Conservation (phyloP, 108 stramenopile species). For the Skeletonema marinoi region DNA sequence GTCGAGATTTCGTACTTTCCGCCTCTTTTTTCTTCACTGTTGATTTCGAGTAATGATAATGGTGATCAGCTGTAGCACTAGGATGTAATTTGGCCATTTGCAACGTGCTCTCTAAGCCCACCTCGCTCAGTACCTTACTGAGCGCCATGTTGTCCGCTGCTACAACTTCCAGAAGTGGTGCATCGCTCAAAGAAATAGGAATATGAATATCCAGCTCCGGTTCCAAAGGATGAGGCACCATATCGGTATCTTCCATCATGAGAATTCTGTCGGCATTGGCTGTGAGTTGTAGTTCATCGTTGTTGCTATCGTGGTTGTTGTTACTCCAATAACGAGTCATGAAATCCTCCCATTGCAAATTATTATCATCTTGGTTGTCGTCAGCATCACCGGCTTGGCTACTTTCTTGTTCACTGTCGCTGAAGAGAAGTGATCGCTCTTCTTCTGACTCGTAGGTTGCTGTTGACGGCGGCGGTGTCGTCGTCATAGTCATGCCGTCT, state of each 20-base stretch:
- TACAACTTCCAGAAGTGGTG: not conserved
- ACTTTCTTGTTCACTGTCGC: conserved; percentile 5
- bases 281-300: not conserved
- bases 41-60: not conserved
- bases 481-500: too few species aligned
- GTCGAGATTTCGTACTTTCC: not conserved
- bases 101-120: not conserved
- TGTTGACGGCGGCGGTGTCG: too few species aligned
- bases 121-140: not conserved
- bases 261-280: conserved; percentile 11
- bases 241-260: conserved; percentile 29
- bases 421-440: too few species aligned
- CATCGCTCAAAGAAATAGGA: not conserved
- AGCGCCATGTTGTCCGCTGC: conserved; percentile 25
- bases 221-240: conserved; percentile 30
- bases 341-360: conserved; percentile 44
- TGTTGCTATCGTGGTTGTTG: not conserved
- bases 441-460: too few species aligned
- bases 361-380: conserved; percentile 3
- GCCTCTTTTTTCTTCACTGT: not conserved
- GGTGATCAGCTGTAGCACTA: not conserved
- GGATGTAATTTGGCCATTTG: not conserved
- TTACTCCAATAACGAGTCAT: conserved; percentile 33
- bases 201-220: conserved; percentile 36
- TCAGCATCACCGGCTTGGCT: conserved; percentile 4